Conservation (phyloP, 2,329 filamentous ascomycete genomes). For the Fusarium papillatum region DNA sequence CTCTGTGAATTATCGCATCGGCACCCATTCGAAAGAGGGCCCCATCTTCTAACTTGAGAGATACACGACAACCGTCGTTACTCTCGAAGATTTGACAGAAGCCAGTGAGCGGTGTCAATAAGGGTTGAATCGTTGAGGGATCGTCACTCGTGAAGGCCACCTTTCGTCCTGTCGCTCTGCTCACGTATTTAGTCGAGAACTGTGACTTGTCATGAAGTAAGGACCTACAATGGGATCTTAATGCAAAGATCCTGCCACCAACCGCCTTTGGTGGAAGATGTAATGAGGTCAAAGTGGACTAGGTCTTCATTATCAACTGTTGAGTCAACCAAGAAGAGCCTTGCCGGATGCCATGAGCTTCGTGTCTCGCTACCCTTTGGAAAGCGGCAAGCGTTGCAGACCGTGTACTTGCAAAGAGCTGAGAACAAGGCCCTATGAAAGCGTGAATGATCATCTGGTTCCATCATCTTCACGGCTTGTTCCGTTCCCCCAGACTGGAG, state of each 20-base stretch:
- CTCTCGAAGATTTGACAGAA: background rate
- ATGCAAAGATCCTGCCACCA: background rate
- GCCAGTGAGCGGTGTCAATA: background rate
- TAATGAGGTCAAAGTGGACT: background rate
- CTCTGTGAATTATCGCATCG: background rate
- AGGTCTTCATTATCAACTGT: background rate
- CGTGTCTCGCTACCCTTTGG: fast-evolving
- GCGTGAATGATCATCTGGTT: background rate
- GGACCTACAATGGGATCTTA: background rate
- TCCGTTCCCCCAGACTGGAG: background rate
- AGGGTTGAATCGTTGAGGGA: background rate
- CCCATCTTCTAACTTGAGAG: background rate
- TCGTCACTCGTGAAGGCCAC: background rate
- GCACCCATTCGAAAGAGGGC: background rate
- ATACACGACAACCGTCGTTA: background rate
- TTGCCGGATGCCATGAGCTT: background rate
- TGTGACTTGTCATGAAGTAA: no score
- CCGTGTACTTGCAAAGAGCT: background rate
- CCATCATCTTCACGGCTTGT: background rate
- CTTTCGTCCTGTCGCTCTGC: background rate
- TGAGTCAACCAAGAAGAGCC: background rate
- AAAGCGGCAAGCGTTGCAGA: background rate
- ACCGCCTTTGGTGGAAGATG: background rate
- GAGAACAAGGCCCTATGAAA: background rate
- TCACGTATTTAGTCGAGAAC: background rate